Base-by-base conservation (phyloP, 306 rosid genomes). In the Lagenaria siceraria region DNA sequence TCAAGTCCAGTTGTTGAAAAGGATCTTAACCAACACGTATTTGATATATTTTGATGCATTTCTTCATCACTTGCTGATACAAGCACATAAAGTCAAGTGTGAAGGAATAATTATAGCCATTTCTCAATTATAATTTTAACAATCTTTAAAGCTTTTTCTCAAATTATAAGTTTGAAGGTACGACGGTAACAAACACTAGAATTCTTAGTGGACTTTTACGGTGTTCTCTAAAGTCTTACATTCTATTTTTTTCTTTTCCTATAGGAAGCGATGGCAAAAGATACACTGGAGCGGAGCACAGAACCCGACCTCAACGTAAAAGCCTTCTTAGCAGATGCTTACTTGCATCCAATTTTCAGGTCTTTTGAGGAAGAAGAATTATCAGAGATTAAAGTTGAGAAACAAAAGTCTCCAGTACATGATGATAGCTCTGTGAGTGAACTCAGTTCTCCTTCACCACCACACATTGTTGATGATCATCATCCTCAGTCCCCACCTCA, bases 221-320 rank as follows among this genome's bases (percentile, higher is more conserved):
- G 2, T 46, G 18, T 11, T 72, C n/a, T 52, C 22, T 5, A 14
- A 17, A 22, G 36, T 22, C 5, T 24, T 27, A 24, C 14, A 24
- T n/a, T 21, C 65, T 6, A 8, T 25, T 29, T 68, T 65, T 13
- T 54, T 63, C 80, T 6, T 24, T 62, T 56, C 62, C 13, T 78
- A 73, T 88, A 92, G 98, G 99, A 96, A 83, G 99, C 98, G 56
- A 96, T 89, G 96, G 85, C 87, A 48, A 92, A 90, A 80, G 99
- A 92, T 76, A 54, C 85, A 11, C 64, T 85, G 80, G 98, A 92
- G 81, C 83, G 79, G 62, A 79, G 79, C 49, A 76, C 96, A 18
- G 98, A 96, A 82, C 92, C 99, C 35, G 83, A 83, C 82, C 76
- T 88, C 7, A 89, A 90, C 88, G 66, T 92, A 77, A 83, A 90